Percentiles rank a stretch among this genome's conserved stretches.
phyloP scores from a whole-genome alignment of 352 stramenopile species.

The Chrysophaeum taylorii region DNA sequence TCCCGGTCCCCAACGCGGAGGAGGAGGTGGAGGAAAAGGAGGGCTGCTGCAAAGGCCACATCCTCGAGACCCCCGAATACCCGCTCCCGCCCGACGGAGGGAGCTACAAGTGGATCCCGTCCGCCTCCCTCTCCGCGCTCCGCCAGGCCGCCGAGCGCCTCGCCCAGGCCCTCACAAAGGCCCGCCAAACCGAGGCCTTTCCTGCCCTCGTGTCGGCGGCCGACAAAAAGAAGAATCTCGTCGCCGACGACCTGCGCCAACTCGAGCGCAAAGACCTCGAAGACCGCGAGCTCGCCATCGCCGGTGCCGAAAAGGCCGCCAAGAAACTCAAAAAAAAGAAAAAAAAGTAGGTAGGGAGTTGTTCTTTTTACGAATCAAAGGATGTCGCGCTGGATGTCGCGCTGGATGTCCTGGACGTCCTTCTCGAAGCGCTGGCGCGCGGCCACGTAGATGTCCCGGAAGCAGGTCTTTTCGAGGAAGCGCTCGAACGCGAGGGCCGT shows the following conservation, averaged over 20 bases:
- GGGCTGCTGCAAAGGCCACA: constrained; percentile 4
- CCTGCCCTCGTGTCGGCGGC: neutral
- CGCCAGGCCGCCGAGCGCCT: neutral
- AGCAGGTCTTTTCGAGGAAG: no score
- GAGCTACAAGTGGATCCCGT: constrained; percentile 16
- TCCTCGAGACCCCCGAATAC: constrained; percentile 17
- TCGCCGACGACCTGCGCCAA: neutral
- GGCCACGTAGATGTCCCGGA: no score
- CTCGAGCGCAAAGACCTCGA: constrained; percentile 22
- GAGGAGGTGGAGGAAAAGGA: constrained; percentile 15
- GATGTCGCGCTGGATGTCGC: no score
- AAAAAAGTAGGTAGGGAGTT: constrained; percentile 20
- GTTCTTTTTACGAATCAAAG: no score
- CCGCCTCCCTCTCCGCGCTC: neutral
- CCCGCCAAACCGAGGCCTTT: neutral
- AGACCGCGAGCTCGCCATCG: constrained; percentile 13
- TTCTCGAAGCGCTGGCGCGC: no score
- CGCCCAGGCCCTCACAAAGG: neutral
- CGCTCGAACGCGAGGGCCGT: no score
- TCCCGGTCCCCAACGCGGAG: constrained; percentile 15
- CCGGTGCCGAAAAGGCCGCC: constrained; percentile 21
- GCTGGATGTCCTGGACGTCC: no score
- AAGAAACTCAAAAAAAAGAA: constrained; percentile 26
- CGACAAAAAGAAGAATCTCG: neutral
- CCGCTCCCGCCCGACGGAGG: constrained; percentile 18